A percentile compares a stretch with the other conserved stretches of the same genome.
Conservation (phyloP, 1,139 yeast genomes). For the Diutina rugosa region DNA sequence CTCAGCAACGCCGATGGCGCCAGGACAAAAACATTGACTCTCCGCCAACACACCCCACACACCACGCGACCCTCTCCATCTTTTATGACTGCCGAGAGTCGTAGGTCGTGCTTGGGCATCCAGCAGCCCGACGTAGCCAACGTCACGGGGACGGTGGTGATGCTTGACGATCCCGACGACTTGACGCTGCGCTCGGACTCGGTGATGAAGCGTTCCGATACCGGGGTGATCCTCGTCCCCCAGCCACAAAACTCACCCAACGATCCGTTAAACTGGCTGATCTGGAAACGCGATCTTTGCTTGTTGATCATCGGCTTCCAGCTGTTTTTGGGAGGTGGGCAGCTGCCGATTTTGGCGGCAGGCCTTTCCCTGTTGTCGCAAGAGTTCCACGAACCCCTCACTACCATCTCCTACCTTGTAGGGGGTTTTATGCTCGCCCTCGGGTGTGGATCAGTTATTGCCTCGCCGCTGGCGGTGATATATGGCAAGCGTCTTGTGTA, state of each 20-base stretch:
- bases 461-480: constrained; percentile 45
- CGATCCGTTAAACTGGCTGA: constrained; percentile 67
- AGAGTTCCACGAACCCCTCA: constrained; percentile 31
- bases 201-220: constrained; percentile 26
- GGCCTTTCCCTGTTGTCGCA: constrained; percentile 29
- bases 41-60: not conserved
- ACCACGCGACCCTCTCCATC: not conserved
- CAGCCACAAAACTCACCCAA: constrained; percentile 69
- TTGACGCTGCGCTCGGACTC: constrained; percentile 6
- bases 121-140: constrained; percentile 7
- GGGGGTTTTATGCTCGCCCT: constrained; percentile 50
- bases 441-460: constrained; percentile 45
- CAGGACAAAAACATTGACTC: not conserved
- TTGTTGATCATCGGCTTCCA: constrained; percentile 42
- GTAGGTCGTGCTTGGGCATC: not conserved
- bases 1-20: not conserved
- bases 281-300: constrained; percentile 45
- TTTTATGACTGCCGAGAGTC: not conserved
- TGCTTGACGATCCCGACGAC: constrained; percentile 16
- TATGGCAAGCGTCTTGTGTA: constrained; percentile 51
- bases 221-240: constrained; percentile 52
- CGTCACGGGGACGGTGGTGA: constrained; percentile 35
- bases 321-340: constrained; percentile 52
- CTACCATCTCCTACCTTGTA: constrained; percentile 39
- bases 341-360: constrained; percentile 48